Percentiles rank a stretch among this genome's conserved stretches.
Evolutionary conservation across 768 basidiomycete genomes (phyloP).

Genomic region (Pluteus cervinus): DNA sequence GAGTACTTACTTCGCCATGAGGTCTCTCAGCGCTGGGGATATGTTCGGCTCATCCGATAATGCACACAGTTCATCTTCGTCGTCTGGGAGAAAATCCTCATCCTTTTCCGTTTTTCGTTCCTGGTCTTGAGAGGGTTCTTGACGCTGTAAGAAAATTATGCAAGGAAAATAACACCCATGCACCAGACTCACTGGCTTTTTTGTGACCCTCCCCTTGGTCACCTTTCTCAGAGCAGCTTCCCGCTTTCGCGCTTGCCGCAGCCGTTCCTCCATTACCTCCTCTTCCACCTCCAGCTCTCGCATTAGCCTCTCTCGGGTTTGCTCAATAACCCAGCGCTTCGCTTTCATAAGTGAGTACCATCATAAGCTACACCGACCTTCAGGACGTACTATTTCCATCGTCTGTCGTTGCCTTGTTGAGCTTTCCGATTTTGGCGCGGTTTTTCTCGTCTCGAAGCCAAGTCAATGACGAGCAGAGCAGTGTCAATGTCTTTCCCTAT

Average conservation of each 20-base stretch:
- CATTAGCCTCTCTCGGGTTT: slow-evolving; percentile 59
- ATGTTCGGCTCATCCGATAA: slow-evolving; percentile 48
- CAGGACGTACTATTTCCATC: slow-evolving; percentile 23
- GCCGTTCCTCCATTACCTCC: slow-evolving; percentile 52
- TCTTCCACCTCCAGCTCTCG: slow-evolving; percentile 67
- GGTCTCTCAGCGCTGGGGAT: slow-evolving; percentile 68
- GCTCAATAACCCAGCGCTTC: slow-evolving; percentile 73
- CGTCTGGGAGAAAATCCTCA: slow-evolving; percentile 77
- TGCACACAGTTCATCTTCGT: slow-evolving; percentile 25
- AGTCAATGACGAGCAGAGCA: slow-evolving; percentile 69
- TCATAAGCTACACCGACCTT: neutral
- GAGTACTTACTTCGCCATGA: slow-evolving; percentile 68
- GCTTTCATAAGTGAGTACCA: slow-evolving; percentile 24
- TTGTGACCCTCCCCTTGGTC: slow-evolving; percentile 51
- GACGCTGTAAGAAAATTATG: slow-evolving; percentile 9
- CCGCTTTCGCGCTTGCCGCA: slow-evolving; percentile 54
- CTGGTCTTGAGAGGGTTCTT: slow-evolving; percentile 1
- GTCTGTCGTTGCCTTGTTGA: slow-evolving; percentile 33
- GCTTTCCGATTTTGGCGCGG: slow-evolving; percentile 61
- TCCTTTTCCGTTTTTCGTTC: slow-evolving; percentile 30
- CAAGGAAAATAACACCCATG: slow-evolving; percentile 4
- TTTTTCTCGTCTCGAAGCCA: slow-evolving; percentile 71
- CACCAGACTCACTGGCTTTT: slow-evolving; percentile 46
- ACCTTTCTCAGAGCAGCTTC: slow-evolving; percentile 52
- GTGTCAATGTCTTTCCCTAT: slow-evolving; percentile 83